These are phyloP conservation scores for Plasmodium blacklocki DNA, from an alignment of 169 alveolate species.

Conservation along the genomic window DNA sequence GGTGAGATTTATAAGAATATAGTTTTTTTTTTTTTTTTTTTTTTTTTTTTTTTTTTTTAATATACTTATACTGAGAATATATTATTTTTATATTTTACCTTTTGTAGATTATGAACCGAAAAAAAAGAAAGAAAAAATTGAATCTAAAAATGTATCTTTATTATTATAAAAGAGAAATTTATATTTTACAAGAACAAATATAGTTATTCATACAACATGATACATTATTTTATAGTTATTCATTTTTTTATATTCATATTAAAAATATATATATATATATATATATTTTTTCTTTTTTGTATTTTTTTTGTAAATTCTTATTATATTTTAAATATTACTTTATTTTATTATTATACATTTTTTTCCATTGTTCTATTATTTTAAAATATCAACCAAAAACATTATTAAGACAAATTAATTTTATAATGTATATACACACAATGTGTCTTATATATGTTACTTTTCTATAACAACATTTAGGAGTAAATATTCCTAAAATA, in stretches of 20 bases:
- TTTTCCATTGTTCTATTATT: no score
- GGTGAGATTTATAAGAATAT: slow-evolving; percentile 50
- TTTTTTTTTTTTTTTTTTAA: background rate
- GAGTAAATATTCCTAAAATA: no score
- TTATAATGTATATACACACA: no score
- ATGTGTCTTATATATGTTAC: no score
- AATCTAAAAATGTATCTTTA: slow-evolving; percentile 11
- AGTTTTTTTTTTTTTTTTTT: background rate
- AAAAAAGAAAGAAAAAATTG: slow-evolving; percentile 35
- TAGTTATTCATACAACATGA: no score
- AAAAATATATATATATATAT: background rate
- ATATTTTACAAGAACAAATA: no score
- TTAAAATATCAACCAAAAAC: no score
- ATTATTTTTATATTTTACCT: background rate
- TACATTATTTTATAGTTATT: no score
- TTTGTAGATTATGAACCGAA: slow-evolving; percentile 66
- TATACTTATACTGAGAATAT: background rate
- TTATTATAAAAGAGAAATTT: slow-evolving; percentile 6
- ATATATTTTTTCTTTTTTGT: background rate
- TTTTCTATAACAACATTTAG: no score
- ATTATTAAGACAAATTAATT: no score
- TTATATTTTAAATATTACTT: background rate
- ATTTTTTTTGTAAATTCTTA: background rate
- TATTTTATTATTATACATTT: no score
- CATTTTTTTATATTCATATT: background rate